These are phyloP conservation scores for Entomortierella parvispora DNA, from an alignment of 192 early-diverging fungal species.

Conservation along the genomic window DNA sequence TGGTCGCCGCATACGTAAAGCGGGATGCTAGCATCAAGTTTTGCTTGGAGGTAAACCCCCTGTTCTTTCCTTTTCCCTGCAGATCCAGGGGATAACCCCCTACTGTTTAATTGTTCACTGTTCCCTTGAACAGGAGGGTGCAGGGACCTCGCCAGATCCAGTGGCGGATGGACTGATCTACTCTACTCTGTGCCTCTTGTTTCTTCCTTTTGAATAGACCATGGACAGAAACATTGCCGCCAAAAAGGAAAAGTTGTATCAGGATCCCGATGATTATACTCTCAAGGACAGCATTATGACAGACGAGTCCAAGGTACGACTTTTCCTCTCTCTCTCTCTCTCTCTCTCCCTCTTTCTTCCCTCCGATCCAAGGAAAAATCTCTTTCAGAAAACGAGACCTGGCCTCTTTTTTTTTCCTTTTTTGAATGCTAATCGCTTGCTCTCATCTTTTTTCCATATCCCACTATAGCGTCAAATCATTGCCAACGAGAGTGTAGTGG, in stretches of 20 bases:
- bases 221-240: conserved; percentile 52
- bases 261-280: conserved; percentile 66
- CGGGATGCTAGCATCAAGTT: conserved; percentile 73
- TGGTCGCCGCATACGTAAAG: conserved; percentile 71
- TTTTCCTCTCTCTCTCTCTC: background rate
- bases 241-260: conserved; percentile 59
- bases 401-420: no score
- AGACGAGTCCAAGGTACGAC: conserved; percentile 66
- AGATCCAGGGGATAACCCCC: no score
- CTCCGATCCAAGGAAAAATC: no score
- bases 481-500: conserved; percentile 72
- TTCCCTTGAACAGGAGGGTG: no score
- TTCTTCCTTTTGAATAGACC: conserved; percentile 11
- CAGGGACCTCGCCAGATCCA: no score
- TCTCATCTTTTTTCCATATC: background rate
- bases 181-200: no score
- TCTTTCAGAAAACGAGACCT: no score
- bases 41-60: conserved; percentile 66
- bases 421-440: no score
- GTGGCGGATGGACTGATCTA: no score
- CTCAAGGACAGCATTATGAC: conserved; percentile 62
- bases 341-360: no score
- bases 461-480: conserved; percentile 70
- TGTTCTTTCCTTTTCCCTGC: background rate
- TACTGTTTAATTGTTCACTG: no score